phyloP scores from a whole-genome alignment of 306 rosid species.

The Cyclanthera cordifolia region DNA sequence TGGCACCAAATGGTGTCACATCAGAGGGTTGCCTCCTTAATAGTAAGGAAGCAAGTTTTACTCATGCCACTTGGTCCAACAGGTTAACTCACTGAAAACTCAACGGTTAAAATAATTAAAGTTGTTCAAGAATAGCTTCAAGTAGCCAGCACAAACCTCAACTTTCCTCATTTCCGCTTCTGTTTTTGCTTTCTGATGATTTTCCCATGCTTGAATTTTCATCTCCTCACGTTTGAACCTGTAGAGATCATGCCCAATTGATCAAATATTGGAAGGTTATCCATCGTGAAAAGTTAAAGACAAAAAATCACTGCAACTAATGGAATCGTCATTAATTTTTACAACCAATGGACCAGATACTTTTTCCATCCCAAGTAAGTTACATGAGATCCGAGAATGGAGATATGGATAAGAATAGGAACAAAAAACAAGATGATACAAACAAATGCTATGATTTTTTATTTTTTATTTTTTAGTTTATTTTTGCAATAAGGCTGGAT shows the following conservation, averaged over 20 bases:
- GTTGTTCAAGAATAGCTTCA: conserved; percentile 13
- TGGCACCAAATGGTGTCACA: no score
- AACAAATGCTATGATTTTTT: neutral
- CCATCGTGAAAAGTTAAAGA: neutral
- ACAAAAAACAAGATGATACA: neutral
- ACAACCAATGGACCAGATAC: neutral
- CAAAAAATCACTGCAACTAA: neutral
- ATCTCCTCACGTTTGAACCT: conserved; percentile 94
- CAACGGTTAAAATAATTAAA: neutral
- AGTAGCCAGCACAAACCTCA: conserved; percentile 40
- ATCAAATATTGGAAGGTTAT: neutral
- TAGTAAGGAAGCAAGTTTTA: no score
- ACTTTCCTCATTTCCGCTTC: conserved; percentile 90
- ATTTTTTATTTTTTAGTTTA: neutral
- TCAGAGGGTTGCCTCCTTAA: no score
- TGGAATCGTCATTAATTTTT: neutral
- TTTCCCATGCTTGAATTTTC: conserved; percentile 95
- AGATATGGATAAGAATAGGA: neutral
- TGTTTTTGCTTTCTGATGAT: conserved; percentile 89
- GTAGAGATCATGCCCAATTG: conserved; percentile 15
- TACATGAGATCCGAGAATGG: neutral
- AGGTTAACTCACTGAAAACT: neutral
- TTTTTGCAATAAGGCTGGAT: neutral
- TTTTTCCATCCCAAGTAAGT: neutral
- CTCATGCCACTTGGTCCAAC: neutral